Evolutionary conservation across 441 rosid species (phyloP).

Genomic region (Arabidopsis lyrata): DNA sequence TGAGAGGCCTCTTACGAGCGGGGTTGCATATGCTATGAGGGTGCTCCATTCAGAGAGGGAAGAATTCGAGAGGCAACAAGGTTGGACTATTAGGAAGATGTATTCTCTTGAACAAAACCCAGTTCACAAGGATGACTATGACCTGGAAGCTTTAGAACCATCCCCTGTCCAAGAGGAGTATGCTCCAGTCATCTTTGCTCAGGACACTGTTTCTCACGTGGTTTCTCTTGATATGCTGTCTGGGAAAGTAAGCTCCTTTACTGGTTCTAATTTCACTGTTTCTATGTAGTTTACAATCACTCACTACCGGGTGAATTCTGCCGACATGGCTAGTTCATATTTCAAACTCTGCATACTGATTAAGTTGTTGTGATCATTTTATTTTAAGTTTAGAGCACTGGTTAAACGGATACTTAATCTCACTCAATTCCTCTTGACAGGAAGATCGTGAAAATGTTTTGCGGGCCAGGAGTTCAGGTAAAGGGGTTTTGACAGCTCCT

Average conservation of each 20-base stretch:
- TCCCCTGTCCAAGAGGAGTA: conserved; percentile 88
- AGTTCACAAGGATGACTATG: conserved; percentile 77
- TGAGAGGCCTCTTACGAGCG: conserved; percentile 98
- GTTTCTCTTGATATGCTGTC: conserved; percentile 92
- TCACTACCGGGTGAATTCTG: not conserved
- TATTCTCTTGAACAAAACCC: conserved; percentile 72
- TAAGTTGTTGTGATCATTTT: not conserved
- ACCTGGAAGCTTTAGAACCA: conserved; percentile 66
- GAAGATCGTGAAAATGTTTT: conserved; percentile 91
- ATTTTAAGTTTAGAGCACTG: not conserved
- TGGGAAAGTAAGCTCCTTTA: conserved; percentile 69
- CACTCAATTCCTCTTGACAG: conserved; percentile 47
- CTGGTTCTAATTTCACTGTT: conserved; percentile 1
- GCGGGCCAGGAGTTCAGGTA: conserved; percentile 85
- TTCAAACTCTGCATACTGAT: not conserved
- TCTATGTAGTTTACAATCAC: not conserved
- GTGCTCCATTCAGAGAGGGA: conserved; percentile 91
- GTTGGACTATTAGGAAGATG: conserved; percentile 91
- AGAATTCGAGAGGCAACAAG: conserved; percentile 88
- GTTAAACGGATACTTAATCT: not conserved
- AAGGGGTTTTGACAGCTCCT: conserved; percentile 91
- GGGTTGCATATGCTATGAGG: conserved; percentile 95
- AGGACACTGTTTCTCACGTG: conserved; percentile 85
- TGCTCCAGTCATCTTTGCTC: conserved; percentile 97
- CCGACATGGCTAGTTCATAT: not conserved